Percentiles rank a stretch among this genome's conserved stretches.
phyloP scores from a whole-genome alignment of 495 filamentous ascomycete genomes.

The Platismatia glauca region DNA sequence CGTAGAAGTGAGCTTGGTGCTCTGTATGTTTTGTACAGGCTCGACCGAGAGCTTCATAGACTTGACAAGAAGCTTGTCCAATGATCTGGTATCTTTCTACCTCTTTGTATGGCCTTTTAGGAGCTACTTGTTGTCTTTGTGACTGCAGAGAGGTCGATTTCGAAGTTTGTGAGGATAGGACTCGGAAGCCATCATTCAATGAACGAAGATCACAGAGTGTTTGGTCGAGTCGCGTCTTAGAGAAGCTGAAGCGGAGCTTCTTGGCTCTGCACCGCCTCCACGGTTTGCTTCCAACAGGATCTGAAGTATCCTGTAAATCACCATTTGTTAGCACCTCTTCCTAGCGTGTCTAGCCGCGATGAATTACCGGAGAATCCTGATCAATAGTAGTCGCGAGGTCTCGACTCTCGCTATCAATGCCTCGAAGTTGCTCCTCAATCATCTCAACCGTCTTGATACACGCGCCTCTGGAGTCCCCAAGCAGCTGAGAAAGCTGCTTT shows the following conservation, averaged over 20 bases:
- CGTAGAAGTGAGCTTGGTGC: slow-evolving; percentile 30
- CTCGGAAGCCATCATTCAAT: slow-evolving; percentile 20
- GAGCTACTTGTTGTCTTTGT: background rate
- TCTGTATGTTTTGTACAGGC: slow-evolving; percentile 29
- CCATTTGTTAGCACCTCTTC: background rate
- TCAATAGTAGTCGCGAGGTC: slow-evolving; percentile 16
- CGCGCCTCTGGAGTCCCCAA: slow-evolving; percentile 14
- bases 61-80: slow-evolving; percentile 26
- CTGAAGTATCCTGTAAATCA: background rate
- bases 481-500: slow-evolving; percentile 7
- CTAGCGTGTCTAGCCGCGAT: background rate
- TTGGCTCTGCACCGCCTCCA: slow-evolving; percentile 10
- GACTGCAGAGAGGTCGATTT: background rate
- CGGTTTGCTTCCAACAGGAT: slow-evolving; percentile 3
- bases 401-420: slow-evolving; percentile 18
- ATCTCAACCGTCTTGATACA: slow-evolving; percentile 16
- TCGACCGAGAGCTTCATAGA: slow-evolving; percentile 30
- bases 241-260: slow-evolving; percentile 23
- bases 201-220: slow-evolving; percentile 9
- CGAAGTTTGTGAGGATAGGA: slow-evolving; percentile 10
- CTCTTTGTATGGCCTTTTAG: background rate
- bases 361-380: slow-evolving; percentile 5
- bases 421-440: slow-evolving; percentile 20
- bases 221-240: slow-evolving; percentile 16
- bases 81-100: slow-evolving; percentile 23